A percentile compares a stretch with the other conserved stretches of the same genome.
These are phyloP conservation scores for Cytospora piceae DNA, from an alignment of 2,329 filamentous ascomycete species.

Conservation along the genomic window DNA sequence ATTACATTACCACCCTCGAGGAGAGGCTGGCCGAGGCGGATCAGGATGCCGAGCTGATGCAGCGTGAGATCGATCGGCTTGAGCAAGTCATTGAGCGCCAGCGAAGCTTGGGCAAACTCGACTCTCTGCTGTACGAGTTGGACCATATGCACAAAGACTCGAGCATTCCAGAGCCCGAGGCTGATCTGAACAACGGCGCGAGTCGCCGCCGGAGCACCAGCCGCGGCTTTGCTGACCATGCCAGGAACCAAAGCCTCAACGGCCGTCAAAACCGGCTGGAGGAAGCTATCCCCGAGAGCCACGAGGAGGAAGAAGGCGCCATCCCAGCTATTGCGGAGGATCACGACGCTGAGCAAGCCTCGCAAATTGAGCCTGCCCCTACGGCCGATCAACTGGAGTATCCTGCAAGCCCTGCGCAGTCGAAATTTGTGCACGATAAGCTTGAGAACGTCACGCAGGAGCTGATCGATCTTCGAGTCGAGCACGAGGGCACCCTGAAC, in stretches of 20 bases:
- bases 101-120: slow-evolving; percentile 89
- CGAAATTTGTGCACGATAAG: slow-evolving; percentile 87
- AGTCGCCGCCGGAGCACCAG: slow-evolving; percentile 49
- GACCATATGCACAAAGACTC: slow-evolving; percentile 73
- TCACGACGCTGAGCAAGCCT: slow-evolving; percentile 39
- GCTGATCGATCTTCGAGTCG: slow-evolving; percentile 84
- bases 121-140: slow-evolving; percentile 88
- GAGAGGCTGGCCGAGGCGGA: slow-evolving; percentile 94
- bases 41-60: slow-evolving; percentile 95
- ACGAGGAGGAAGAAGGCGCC: slow-evolving; percentile 44
- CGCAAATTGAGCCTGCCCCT: slow-evolving; percentile 39
- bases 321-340: slow-evolving; percentile 33
- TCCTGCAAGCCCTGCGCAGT: slow-evolving; percentile 73
- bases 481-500: slow-evolving; percentile 82
- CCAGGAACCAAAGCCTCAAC: slow-evolving; percentile 56
- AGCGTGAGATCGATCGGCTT: slow-evolving; percentile 89
- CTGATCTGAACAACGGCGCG: slow-evolving; percentile 45
- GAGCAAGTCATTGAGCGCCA: slow-evolving; percentile 96
- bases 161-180: slow-evolving; percentile 45
- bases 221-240: slow-evolving; percentile 53
- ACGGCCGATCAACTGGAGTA: slow-evolving; percentile 41
- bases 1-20: slow-evolving; percentile 96
- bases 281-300: slow-evolving; percentile 58
- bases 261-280: slow-evolving; percentile 59
- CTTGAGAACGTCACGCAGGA: slow-evolving; percentile 90